Evolutionary conservation across 164 flowering plant species (phyloP).

Genomic region (Magnolia sinica): DNA sequence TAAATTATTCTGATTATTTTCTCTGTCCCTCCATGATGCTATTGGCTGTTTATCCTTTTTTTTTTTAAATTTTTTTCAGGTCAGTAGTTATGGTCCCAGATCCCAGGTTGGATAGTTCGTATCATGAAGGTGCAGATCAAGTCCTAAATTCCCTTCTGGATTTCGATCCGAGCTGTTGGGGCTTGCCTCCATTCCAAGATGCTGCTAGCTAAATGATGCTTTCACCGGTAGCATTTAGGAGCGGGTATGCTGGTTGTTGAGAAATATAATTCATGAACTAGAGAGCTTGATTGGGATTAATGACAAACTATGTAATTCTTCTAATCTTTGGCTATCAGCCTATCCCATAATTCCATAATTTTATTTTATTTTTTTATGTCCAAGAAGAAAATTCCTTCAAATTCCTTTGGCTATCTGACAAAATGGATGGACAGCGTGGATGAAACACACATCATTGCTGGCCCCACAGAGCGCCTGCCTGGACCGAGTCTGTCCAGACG

Average conservation of each 20-base stretch:
- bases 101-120: conserved; percentile 70
- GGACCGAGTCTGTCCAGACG: too few species aligned
- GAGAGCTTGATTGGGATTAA: neutral
- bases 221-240: neutral
- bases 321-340: neutral
- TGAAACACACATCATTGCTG: too few species aligned
- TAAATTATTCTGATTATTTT: too few species aligned
- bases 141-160: conserved; percentile 61
- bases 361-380: too few species aligned
- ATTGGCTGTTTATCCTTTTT: neutral
- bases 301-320: neutral
- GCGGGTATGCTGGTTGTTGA: too few species aligned
- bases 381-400: neutral
- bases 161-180: conserved; percentile 77
- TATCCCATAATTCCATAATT: too few species aligned
- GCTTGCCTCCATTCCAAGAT: conserved; percentile 67
- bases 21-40: neutral
- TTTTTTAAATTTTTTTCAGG: conserved; percentile 37
- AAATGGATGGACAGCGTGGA: too few species aligned
- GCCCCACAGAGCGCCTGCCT: too few species aligned
- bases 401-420: too few species aligned
- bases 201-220: conserved; percentile 8
- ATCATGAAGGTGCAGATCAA: conserved; percentile 65
- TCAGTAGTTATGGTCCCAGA: conserved; percentile 90
- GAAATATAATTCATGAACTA: neutral